phyloP scores from a whole-genome alignment of 2,329 filamentous ascomycete species.

The Fusarium beomiforme region DNA sequence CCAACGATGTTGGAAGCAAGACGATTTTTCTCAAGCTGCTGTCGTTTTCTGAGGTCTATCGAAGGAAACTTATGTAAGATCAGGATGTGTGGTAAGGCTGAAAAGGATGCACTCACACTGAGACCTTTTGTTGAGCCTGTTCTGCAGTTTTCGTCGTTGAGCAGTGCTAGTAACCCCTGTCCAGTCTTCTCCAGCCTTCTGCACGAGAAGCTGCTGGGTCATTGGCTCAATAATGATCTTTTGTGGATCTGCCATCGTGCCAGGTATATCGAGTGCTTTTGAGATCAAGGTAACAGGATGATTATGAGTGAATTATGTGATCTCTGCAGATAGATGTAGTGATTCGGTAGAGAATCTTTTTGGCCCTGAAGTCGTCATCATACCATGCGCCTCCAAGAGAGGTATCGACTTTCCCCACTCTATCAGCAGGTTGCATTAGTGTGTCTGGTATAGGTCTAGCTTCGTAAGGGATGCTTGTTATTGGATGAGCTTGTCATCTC shows the following conservation, averaged over 20 bases:
- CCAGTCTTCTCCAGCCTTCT: constrained; percentile 17
- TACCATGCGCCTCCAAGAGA: not conserved
- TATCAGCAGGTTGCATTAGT: constrained; percentile 32
- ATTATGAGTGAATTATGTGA: not conserved
- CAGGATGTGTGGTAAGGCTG: rapidly evolving
- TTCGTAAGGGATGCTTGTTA: rapidly evolving
- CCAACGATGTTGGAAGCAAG: not conserved
- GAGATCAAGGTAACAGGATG: not conserved
- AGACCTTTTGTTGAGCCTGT: constrained; percentile 15
- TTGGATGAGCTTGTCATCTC: rapidly evolving
- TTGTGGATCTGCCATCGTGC: not conserved
- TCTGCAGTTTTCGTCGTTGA: constrained; percentile 19
- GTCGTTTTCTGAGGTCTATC: constrained; percentile 1
- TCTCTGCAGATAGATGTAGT: not conserved
- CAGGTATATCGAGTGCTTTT: not conserved
- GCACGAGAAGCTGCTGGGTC: constrained; percentile 1
- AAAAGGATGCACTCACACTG: not conserved
- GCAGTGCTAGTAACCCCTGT: constrained; percentile 10
- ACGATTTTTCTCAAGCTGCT: not conserved
- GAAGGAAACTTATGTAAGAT: rapidly evolving
- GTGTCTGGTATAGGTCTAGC: not conserved
- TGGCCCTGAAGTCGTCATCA: not conserved
- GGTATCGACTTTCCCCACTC: not conserved
- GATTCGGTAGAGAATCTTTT: not conserved
- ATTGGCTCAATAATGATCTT: constrained; percentile 13